Evolutionary conservation across 192 early-diverging fungal genomes (phyloP).

Genomic region (Coemansia sp.): DNA sequence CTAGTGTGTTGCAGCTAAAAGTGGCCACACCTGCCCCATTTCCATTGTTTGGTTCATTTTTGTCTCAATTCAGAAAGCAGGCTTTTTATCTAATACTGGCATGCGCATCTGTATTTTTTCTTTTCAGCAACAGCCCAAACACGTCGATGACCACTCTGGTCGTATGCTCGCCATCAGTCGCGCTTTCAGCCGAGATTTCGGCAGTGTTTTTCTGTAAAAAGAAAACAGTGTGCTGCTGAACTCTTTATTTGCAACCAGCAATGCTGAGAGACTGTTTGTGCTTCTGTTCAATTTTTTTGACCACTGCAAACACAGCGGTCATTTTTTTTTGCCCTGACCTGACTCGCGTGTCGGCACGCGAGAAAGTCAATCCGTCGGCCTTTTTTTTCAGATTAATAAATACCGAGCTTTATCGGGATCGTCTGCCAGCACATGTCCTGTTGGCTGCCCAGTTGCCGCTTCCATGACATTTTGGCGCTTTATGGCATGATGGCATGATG

Average conservation of each 20-base stretch:
- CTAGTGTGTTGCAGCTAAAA: background rate
- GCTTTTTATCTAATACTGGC: background rate
- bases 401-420: background rate
- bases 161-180: no score
- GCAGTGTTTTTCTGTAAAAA: background rate
- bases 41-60: background rate
- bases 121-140: no score
- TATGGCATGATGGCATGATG: background rate
- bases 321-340: background rate
- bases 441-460: background rate
- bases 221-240: background rate
- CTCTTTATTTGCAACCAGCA: no score
- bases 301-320: background rate
- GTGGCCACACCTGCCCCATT: background rate
- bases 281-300: no score
- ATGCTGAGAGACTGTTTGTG: background rate
- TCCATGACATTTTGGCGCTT: background rate
- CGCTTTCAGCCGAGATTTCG: no score
- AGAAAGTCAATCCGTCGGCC: background rate
- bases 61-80: background rate
- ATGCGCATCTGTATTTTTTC: no score
- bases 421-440: background rate
- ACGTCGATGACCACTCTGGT: no score
- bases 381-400: background rate
- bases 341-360: background rate